Percentiles rank a stretch among this genome's conserved stretches.
Evolutionary conservation across 2,329 filamentous ascomycete species (phyloP).

Genomic region (Fusarium sp.): DNA sequence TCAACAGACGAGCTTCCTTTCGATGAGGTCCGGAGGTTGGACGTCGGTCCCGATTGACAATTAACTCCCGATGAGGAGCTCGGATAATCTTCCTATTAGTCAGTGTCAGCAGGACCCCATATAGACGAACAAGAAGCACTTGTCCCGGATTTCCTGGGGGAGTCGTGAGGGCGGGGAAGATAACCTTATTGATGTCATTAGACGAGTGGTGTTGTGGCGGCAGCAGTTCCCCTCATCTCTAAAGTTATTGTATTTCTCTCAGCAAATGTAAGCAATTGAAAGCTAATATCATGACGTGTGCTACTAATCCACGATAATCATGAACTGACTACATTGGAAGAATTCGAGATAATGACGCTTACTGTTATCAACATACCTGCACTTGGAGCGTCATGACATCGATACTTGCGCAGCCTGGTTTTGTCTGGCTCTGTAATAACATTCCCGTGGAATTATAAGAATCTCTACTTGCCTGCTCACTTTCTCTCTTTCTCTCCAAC

Average conservation of each 20-base stretch:
- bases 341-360: neutral
- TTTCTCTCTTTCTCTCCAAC: neutral
- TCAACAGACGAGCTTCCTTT: too few species aligned
- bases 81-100: neutral
- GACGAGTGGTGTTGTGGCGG: neutral
- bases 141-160: fast-evolving
- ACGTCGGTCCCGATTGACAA: too few species aligned
- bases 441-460: neutral
- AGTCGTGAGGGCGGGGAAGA: neutral
- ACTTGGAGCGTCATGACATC: neutral
- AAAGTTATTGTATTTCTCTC: neutral
- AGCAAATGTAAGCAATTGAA: neutral
- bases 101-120: neutral
- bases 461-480: neutral
- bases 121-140: neutral
- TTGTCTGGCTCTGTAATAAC: neutral
- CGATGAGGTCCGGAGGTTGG: too few species aligned
- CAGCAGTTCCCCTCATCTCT: neutral
- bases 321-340: neutral
- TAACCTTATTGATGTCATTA: neutral
- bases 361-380: neutral
- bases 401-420: neutral
- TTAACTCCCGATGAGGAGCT: neutral
- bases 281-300: neutral
- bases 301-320: neutral